phyloP scores from a whole-genome alignment of 169 alveolate genomes.

The Plasmodium sp. region DNA sequence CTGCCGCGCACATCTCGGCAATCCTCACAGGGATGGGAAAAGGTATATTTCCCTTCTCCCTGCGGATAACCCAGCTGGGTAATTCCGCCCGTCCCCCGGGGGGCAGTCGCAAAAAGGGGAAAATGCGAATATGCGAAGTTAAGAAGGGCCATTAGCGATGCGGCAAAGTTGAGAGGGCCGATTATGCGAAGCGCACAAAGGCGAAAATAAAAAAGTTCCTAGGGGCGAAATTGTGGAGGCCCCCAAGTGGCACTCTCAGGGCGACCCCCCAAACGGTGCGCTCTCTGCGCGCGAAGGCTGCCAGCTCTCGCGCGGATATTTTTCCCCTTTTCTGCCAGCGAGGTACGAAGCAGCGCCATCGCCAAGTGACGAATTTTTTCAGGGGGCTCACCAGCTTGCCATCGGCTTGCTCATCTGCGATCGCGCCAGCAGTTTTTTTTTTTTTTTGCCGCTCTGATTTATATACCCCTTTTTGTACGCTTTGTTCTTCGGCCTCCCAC shows the following conservation, averaged over 20 bases:
- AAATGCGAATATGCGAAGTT: background rate
- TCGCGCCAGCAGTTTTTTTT: background rate
- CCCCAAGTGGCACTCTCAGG: background rate
- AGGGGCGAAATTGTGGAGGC: background rate
- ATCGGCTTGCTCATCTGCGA: background rate
- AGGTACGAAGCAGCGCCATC: background rate
- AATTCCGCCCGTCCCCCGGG: background rate
- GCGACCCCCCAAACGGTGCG: background rate
- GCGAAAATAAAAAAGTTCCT: background rate
- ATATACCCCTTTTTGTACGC: background rate
- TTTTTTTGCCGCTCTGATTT: background rate
- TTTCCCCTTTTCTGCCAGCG: background rate
- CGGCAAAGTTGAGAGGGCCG: background rate
- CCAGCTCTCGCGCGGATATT: background rate
- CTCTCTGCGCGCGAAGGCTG: background rate
- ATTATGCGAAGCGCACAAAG: no score
- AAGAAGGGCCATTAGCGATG: background rate
- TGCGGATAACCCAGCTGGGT: background rate
- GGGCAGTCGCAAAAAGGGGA: background rate
- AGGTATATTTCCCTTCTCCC: background rate
- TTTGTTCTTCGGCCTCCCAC: background rate
- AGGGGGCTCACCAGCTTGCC: background rate
- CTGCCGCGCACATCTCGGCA: background rate
- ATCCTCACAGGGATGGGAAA: background rate
- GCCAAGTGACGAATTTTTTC: background rate